Base-by-base conservation (phyloP, 192 early-diverging fungal species). In the Coemansia sp. region DNA sequence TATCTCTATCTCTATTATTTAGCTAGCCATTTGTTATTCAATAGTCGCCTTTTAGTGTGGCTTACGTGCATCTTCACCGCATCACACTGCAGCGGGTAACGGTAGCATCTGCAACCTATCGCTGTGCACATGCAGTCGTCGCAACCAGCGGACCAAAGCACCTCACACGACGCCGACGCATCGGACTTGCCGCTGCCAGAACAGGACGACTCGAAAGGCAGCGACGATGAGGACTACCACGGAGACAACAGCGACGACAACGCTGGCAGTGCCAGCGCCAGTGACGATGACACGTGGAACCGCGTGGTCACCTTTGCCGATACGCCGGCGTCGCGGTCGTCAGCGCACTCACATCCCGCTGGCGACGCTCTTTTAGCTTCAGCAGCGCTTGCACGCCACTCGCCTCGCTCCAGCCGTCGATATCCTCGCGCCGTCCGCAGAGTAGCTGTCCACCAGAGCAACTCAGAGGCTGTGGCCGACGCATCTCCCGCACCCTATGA, bases 221-320 rank as follows among this genome's bases (percentile, higher is more conserved):
- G 67, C 32, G 45, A 50, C 68, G 59, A 58, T 37, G 39, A 56
- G 18, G 57, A 63, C 54, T 62, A 76, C n/a, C 61, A 69, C 15
- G 64, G 61, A 16, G 70, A 64, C 61, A 64, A 62, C 42, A 72
- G 63, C 40, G 53, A 67, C 42, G 26, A 16, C 49, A 44, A 62
- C 52, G 32, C 43, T 47, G 44, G 13, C 56, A 41, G 56, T 19
- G 60, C 61, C 23, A 62, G 58, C 9, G 53, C 23, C 10, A 26
- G 57, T 16, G 61, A 71, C 32, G 56, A 65, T 7, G 65, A 82
- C 44, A 61, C 26, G 19, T 60, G 61, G 74, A 70, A 69, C 19
- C 74, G 67, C 11, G 68, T 82, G 3, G 79, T 82, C 18, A 82
- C 74, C 3, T 82, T 82, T 62, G 70, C 65, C 41, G 79, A 76